Evolutionary conservation across 1,139 yeast genomes (phyloP).

Genomic region (Taphrina flavorubra): DNA sequence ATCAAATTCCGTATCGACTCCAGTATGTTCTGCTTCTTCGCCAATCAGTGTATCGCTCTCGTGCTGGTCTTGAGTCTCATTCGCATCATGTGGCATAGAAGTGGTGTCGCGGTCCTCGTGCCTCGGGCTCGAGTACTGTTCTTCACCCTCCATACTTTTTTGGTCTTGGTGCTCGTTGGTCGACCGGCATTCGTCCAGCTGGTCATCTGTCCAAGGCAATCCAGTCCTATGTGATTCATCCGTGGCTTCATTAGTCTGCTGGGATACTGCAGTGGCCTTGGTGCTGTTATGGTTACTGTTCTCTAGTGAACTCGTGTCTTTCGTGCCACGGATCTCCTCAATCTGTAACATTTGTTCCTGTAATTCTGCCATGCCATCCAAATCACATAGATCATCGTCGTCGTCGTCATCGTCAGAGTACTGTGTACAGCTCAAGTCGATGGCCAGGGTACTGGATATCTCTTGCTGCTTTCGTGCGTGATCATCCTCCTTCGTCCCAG

Average conservation of each 20-base stretch:
- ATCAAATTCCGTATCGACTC: background rate
- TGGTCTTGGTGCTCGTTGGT: too few relatives aligned
- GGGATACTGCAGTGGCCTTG: background rate
- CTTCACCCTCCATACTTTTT: too few relatives aligned
- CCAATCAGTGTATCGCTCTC: background rate
- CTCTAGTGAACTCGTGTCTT: background rate
- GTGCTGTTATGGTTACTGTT: background rate
- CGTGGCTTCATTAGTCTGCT: background rate
- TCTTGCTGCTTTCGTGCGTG: background rate
- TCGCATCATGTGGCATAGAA: constrained; percentile 1
- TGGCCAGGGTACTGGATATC: background rate
- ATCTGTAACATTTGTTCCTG: constrained; percentile 7
- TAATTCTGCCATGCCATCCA: background rate
- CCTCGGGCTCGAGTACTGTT: background rate
- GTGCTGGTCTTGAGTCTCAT: background rate
- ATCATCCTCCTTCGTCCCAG: background rate
- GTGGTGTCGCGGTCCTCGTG: background rate
- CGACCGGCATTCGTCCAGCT: too few relatives aligned
- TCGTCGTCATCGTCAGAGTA: background rate
- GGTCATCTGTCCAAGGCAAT: background rate
- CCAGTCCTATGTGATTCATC: background rate
- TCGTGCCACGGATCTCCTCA: background rate
- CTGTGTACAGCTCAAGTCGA: background rate
- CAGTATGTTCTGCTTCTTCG: background rate
- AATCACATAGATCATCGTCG: background rate